These are phyloP conservation scores for Cryptococcus maquisensis DNA, from an alignment of 1,284 basidiomycete genomes.

Conservation along the genomic window DNA sequence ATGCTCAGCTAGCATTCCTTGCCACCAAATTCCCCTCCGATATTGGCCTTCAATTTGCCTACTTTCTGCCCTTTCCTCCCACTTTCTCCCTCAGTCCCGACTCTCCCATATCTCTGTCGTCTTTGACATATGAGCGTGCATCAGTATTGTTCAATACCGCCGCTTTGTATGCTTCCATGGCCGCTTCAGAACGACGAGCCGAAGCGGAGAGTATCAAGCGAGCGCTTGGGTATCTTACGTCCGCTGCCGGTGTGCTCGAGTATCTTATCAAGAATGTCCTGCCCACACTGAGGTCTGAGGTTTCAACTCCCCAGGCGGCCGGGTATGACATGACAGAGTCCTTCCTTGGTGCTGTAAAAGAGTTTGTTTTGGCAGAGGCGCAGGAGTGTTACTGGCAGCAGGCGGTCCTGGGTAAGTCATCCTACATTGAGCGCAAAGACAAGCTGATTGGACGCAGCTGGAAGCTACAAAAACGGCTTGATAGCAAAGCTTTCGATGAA, in stretches of 20 bases:
- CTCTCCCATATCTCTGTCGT: constrained; percentile 62
- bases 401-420: constrained; percentile 69
- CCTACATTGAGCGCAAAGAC: background rate
- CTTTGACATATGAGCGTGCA: constrained; percentile 72
- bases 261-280: constrained; percentile 61
- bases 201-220: constrained; percentile 68
- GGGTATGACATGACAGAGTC: constrained; percentile 61
- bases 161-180: constrained; percentile 62
- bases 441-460: constrained; percentile 50
- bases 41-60: constrained; percentile 70
- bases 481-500: constrained; percentile 80
- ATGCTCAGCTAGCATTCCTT: constrained; percentile 78
- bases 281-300: constrained; percentile 57
- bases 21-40: constrained; percentile 66
- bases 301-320: constrained; percentile 44
- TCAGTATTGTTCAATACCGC: constrained; percentile 78
- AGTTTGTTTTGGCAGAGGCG: constrained; percentile 85
- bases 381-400: constrained; percentile 97
- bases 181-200: constrained; percentile 58
- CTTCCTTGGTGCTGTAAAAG: constrained; percentile 64
- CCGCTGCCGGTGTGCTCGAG: constrained; percentile 69
- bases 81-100: constrained; percentile 50
- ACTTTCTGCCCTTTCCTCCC: constrained; percentile 64
- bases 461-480: constrained; percentile 71
- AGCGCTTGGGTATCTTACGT: constrained; percentile 67